Base-by-base conservation (phyloP, 495 filamentous ascomycete species). In the Aspergillus avenaceus region DNA sequence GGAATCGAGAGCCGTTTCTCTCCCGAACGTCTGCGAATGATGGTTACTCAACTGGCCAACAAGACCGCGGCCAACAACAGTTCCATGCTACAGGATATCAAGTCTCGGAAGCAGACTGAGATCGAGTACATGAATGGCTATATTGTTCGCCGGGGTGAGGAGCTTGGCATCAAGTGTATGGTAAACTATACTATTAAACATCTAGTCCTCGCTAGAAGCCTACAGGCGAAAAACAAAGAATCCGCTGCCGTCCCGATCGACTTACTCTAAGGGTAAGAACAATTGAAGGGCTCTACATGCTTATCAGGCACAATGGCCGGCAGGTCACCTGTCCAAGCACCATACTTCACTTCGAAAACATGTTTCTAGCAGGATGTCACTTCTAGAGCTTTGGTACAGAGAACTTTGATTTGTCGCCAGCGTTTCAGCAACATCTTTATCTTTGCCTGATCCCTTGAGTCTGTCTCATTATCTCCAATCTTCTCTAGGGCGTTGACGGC, bases 91-190 rank as follows among this genome's bases (percentile, higher is more conserved):
- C 86, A 90, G 60, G 91, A 96, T 65, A 75, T 92, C 16, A 63
- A 70, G 26, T 65, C 65, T 2, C 75, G 83, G 3, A 79, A 75
- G 59, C 55, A 65, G 44, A 95, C 89, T 2, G 91, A 95, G 64
- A 82, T 96, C 47, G 80, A 85, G 16, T 91, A 86, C 57, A 79
- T 95, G 55, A 96, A 93, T 68, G 91, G 90, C 13, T 96, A 85
- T 67, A 76, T 96, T 25, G 80, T 93, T 34, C 71, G 69, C 46
- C 78, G 81, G 22, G 90, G 83, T 22, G 75, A 84, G 59, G 83
- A 90, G 65, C 53, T 87, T 32, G 84, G 85, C 11, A 61, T 91
- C 5, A 69, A 75, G 41, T 83, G 81, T 53, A 72, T 77, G 43
- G 69, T 86, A 53, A 90, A 96, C 55, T 84, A 84, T 57, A 77